These are phyloP conservation scores for Colletotrichum paranaense DNA, from an alignment of 2,329 filamentous ascomycete genomes.

Conservation along the genomic window DNA sequence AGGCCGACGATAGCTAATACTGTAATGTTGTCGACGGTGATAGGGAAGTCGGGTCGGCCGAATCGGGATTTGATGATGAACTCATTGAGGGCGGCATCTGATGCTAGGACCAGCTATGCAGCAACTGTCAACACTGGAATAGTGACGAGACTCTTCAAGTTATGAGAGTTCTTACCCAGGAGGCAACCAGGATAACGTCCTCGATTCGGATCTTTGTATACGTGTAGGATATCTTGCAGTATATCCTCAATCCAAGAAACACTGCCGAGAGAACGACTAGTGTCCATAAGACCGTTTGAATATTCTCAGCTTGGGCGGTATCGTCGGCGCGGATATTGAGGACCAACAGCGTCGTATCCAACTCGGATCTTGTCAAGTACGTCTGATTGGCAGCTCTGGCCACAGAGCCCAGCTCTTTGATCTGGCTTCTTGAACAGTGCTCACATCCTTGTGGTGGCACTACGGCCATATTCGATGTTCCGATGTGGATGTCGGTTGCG, in stretches of 20 bases:
- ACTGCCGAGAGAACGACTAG: conserved; percentile 36
- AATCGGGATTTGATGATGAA: conserved; percentile 33
- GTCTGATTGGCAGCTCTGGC: conserved; percentile 4
- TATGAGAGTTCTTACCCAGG: conserved; percentile 37
- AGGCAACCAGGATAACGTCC: conserved; percentile 40
- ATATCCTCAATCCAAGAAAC: conserved; percentile 39
- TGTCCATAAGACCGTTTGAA: conserved; percentile 36
- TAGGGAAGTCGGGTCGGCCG: conserved; percentile 23
- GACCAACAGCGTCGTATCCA: conserved; percentile 13
- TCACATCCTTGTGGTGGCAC: conserved; percentile 23
- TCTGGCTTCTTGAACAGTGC: conserved; percentile 18
- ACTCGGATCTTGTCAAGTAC: neutral
- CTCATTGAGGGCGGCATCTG: conserved; percentile 28
- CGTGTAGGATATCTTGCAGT: conserved; percentile 39
- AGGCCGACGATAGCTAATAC: conserved; percentile 31
- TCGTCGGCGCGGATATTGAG: conserved; percentile 26
- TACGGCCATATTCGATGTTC: conserved; percentile 29
- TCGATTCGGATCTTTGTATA: conserved; percentile 42
- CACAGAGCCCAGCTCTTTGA: conserved; percentile 4
- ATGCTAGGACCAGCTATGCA: conserved; percentile 7
- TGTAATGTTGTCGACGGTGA: conserved; percentile 8
- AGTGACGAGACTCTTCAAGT: no score
- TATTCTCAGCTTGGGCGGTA: conserved; percentile 2
- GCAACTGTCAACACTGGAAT: neutral
- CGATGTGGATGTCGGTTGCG: neutral